Evolutionary conservation across 1,284 basidiomycete genomes (phyloP), one percentile per base, ranked within the genome.

Genomic region (Grifola frondosa): DNA sequence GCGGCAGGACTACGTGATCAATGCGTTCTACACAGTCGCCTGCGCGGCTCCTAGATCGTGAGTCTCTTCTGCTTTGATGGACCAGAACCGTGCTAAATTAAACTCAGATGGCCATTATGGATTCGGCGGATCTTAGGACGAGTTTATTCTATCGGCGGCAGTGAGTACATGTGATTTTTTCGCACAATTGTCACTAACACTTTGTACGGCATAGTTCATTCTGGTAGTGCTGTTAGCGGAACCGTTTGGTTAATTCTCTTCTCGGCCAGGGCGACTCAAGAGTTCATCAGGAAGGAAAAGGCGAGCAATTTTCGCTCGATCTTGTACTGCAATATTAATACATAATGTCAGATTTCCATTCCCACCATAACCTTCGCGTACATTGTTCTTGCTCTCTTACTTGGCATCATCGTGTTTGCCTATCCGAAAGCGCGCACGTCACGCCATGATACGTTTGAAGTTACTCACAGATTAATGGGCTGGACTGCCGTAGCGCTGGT

Each of bases 1-100:
- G 73, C 71, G 78, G 11, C 77, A 80, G 60, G 78, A 78, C 51
- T 74, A 78, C 49, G 73, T 80, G 26, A 69, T 79, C 46, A 78
- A 80, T 49, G 64, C 68, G 1, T 75, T 78, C 53, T 80, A 75
- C 63, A 68, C 67, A 31, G 63, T 74, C 12, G 73, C 69, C 45
- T 74, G 72, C 39, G 63, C 73, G 28, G 69, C 75, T 16, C 75
- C 76, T 15, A 29, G 60, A n/a, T 73, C 74, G 73, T 77, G 53
- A 54, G 68, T 66, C 12, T 26, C 19, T 17, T 15, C 25, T 19
- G 28, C 9, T 44, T 48, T 44, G 22, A 37, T 21, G 33, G n/a
- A 30, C 3, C n/a, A 16, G 28, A 29, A 30, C 16, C 13, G n/a
- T n/a, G n/a, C n/a, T n/a, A n/a, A n/a, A n/a, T n/a, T n/a, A n/a